phyloP scores from a whole-genome alignment of 257 asterid species.

The Voacanga thouarsii region DNA sequence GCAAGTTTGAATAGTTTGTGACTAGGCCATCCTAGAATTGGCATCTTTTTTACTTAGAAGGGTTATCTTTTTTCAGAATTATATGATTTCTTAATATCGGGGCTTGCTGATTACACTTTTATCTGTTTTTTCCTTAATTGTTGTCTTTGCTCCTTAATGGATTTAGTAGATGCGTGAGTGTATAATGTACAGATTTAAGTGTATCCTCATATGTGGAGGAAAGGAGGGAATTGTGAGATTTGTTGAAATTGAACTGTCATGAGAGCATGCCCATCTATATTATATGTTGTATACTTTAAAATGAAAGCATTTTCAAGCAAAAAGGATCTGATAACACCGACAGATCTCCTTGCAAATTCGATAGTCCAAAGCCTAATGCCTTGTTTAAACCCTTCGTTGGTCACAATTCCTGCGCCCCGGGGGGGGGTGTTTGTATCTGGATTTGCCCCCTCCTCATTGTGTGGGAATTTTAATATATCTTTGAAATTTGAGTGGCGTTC shows the following conservation, averaged over 20 bases:
- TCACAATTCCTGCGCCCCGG: background rate
- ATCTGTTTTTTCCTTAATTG: background rate
- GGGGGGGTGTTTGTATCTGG: background rate
- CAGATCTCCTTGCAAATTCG: background rate
- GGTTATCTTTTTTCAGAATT: background rate
- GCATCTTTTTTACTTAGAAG: background rate
- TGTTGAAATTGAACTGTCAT: background rate
- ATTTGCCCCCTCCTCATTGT: background rate
- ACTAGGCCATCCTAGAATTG: background rate
- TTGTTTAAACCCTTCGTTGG: background rate
- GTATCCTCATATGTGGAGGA: background rate
- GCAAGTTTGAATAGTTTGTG: conserved; percentile 64
- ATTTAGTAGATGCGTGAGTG: background rate
- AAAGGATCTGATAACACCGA: background rate
- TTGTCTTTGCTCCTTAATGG: background rate
- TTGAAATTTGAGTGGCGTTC: background rate
- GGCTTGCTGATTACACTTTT: background rate
- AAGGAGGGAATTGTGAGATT: background rate
- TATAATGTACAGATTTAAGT: background rate
- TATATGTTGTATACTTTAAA: background rate
- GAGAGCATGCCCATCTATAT: background rate
- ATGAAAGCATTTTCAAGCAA: background rate
- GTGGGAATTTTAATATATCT: background rate
- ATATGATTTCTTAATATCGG: background rate
- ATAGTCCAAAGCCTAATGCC: background rate